Evolutionary conservation across 2,329 filamentous ascomycete species (phyloP).

Genomic region (Aquanectria penicillioides): DNA sequence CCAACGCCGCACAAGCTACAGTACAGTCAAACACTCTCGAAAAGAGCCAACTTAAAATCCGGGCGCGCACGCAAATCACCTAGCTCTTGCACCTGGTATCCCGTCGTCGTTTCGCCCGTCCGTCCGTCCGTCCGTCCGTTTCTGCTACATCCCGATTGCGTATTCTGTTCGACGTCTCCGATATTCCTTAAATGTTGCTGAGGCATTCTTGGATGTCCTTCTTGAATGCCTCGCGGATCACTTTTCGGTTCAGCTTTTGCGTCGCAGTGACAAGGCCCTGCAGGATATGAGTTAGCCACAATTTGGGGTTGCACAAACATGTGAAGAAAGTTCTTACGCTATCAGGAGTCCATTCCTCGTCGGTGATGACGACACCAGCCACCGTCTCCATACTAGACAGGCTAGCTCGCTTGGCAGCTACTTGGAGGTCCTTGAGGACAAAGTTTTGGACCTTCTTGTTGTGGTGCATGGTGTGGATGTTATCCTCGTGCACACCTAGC

Average conservation of each 20-base stretch:
- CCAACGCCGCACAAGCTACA: constrained; percentile 40
- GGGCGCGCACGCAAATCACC: constrained; percentile 8
- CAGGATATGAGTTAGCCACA: constrained; percentile 31
- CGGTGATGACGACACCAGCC: constrained; percentile 78
- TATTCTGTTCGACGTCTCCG: background rate
- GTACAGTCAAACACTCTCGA: constrained; percentile 33
- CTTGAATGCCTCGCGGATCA: constrained; percentile 60
- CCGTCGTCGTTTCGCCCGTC: constrained; percentile 24
- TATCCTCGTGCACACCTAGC: constrained; percentile 71
- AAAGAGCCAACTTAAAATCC: constrained; percentile 15
- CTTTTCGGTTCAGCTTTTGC: constrained; percentile 67
- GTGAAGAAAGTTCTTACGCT: constrained; percentile 70
- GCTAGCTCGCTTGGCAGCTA: constrained; percentile 71
- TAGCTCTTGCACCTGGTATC: constrained; percentile 34
- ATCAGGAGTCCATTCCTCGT: constrained; percentile 88
- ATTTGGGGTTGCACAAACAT: background rate
- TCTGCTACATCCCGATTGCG: constrained; percentile 10
- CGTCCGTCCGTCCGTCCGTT: constrained; percentile 9
- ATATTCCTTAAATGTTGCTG: constrained; percentile 40
- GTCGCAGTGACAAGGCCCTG: constrained; percentile 71
- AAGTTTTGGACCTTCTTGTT: constrained; percentile 70
- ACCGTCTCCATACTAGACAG: constrained; percentile 79
- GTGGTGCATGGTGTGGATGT: constrained; percentile 75
- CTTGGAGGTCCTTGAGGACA: constrained; percentile 75
- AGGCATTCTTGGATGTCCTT: constrained; percentile 59